Evolutionary conservation across 331 rosid species (phyloP), one percentile per base, ranked within the genome.

Genomic region (Quercus tomentella): DNA sequence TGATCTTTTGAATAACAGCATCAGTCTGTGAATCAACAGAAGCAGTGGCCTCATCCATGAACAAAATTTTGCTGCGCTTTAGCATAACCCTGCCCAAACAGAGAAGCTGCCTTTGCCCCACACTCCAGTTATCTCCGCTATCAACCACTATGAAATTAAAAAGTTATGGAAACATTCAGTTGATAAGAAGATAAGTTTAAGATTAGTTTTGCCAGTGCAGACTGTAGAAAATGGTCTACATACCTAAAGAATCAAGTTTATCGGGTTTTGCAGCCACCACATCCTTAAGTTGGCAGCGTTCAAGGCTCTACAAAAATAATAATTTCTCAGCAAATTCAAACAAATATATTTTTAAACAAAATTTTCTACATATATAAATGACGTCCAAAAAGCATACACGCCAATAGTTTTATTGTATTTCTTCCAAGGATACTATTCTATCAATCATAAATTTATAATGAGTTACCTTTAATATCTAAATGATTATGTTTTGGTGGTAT

Each of bases 31-130:
- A 91, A 77, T 94, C 98, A 14, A 94, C 97, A 12, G 98, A 94
- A 51, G 97, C 98, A 0, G 97, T 94, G 56, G 98, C 97, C 66
- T 92, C 98, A 65, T 92, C 98, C 97, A 94, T 88, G 56, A 94
- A 92, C 87, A 94, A 73, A 5, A 94, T 77, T 7, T 91, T 80
- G 84, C 98, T 89, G 72, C 75, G 89, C 87, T 94, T 94, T n/a
- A 94, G 92, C 96, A 94, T 91, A 1, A 94, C 97, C 65, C 98
- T 70, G 43, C 97, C 97, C 75, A 94, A 86, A 76, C 98, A 94
- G 11, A 94, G 91, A 58, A 94, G 92, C 77, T 94, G 97, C 82
- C 97, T 91, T 80, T 94, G 97, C 56, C 98, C 98, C 79, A 94
- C 98, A 56, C 98, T 94, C 97, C 97, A 94, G 77, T 92, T 94